Evolutionary conservation across 148 eudicot species (phyloP), one percentile per base, ranked within the genome.

Genomic region (Simmondsia chinensis): DNA sequence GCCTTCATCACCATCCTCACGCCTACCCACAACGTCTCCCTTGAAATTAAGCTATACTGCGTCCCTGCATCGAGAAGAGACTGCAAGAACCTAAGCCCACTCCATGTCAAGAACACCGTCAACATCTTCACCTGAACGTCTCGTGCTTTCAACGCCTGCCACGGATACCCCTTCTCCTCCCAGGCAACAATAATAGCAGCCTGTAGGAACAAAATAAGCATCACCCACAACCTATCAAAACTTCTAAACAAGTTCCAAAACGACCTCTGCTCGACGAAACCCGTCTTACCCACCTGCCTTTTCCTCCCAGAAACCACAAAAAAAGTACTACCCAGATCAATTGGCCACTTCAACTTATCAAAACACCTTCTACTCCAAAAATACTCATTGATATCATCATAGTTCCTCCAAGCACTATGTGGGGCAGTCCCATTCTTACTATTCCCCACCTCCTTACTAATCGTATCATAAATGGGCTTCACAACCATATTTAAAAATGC

Each of bases 301-400:
- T 64, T 76, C 56, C 63, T 70, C 8, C 62, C 65, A 0, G 71
- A 46, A 0, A 74, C 74, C 30, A 69, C 77, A 36, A 80, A 80
- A 50, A 88, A 88, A 20, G 68, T 83, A 43, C 94, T 75, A 22
- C 79, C 75, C 16, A 47, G 15, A 52, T 83, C 80, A 54, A 83
- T 56, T 0, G 94, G 96, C 96, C 96, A 88, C 33, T 71, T 71
- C 35, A 88, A 25, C 79, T 64, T 83, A 6, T 73, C 73, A 46
- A 88, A 80, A 43, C 97, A 88, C 67, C 97, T 87, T 68, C 76
- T 65, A 47, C 77, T 80, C 97, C 97, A 89, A 53, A 89, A 89
- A 34, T 89, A 89, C 58, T 89, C 95, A 25, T 89, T 89, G 8
- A 89, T 61, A 50, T 89, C 97, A 48, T 89, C 97, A 62, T 89